Base-by-base conservation (phyloP, 2,329 filamentous ascomycete genomes). In the Aspergillus novofumigatus region DNA sequence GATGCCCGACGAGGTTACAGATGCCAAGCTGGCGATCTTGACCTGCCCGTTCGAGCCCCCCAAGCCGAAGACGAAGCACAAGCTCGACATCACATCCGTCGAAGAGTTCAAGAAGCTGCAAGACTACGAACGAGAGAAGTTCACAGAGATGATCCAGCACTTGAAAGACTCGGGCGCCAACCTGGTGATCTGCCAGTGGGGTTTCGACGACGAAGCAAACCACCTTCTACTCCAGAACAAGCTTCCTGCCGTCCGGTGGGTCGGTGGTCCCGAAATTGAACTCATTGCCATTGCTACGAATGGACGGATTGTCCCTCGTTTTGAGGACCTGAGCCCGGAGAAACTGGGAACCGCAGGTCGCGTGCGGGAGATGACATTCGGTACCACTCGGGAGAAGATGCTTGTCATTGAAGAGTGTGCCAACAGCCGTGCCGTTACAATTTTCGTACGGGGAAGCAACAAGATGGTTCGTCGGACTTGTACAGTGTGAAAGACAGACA, bases 51-150 rank as follows among this genome's bases (percentile, higher is more conserved):
- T 99, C 73, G 94, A 99, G 80, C 94, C 94, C 32, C 94, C 94
- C 52, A 99, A 99, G 84, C 94, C 94, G 66, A 99, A 99, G 86
- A 99, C 94, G 50, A 99, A 99, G 85, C 94, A 99, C 80, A 96
- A 97, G 82, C 85, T 99, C 60, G 94, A 99, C 72, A 99, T 99
- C 72, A 94, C 92, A 56, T 90, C 87, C 45, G 93, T 99, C 7
- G 93, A 97, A 67, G 94, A 99, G 80, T 99, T 96, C 83, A 97
- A 96, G 83, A 94, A 95, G 79, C 80, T 99, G 64, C 94, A 99
- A 73, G 90, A 83, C 67, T 99, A 99, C 79, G 94, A 99, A 79
- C 88, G 88, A 68, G 89, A 91, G 73, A 99, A 97, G 80, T 99
- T 99, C 73, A 85, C 91, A 58, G 93, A 97, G 80, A 99, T 99